Evolutionary conservation across 441 rosid species (phyloP), one percentile per base, ranked within the genome.

Genomic region (Adansonia rubrostipa): DNA sequence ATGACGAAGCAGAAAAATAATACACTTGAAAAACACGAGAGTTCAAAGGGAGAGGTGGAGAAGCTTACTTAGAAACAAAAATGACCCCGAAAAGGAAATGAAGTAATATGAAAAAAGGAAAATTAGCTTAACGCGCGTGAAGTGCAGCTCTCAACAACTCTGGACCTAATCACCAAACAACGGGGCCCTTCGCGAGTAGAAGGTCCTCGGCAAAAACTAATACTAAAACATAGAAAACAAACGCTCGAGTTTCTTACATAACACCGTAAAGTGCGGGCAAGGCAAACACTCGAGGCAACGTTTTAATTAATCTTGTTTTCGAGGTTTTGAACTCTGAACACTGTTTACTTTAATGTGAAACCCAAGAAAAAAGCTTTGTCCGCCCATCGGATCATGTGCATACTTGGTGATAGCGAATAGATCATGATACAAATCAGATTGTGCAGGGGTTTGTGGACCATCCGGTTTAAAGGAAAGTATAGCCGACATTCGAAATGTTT

Each of bases 11-110:
- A 17, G 64, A 60, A 72, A 56, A 63, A 24, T 24, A 20, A 58
- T 58, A 58, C 62, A 66, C 91, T 86, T 89, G 33, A 74, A 87
- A 82, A 66, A 78, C 79, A 87, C 78, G 87, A 80, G 79, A 83
- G 86, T 56, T 33, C 3, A 15, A 72, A 75, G 70, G 84, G 9
- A 81, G 63, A 13, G 54, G 48, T 24, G 58, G 67, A 62, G 48
- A 19, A 58, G 64, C 66, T 58, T 57, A 51, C 74, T 54, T 10
- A 9, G 60, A 58, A 80, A 9, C 44, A 24, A 73, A 42, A 73
- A 61, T 40, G 65, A 71, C 22, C 47, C 62, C 14, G 73, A 45
- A 22, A 81, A 40, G 33, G 74, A 44, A 44, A 68, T 5, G 72
- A 28, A 62, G 28, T 11, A 19, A 19, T 19, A 6, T 6, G 7